A percentile compares a stretch with the other conserved stretches of the same genome.
Evolutionary conservation across 2,329 filamentous ascomycete species (phyloP).

Genomic region (Alternaria infectoria): DNA sequence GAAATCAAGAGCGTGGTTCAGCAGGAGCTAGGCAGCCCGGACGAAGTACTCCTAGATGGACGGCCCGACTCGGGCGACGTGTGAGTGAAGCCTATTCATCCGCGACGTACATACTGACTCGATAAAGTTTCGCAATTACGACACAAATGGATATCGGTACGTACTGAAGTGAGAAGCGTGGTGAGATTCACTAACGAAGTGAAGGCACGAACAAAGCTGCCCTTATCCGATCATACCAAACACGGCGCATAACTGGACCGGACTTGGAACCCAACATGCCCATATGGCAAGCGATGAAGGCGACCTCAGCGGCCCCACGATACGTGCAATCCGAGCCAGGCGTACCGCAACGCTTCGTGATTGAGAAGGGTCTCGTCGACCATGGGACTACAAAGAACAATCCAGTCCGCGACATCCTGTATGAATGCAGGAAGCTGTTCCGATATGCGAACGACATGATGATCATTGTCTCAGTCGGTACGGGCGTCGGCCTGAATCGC

Average conservation of each 20-base stretch:
- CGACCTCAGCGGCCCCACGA: conserved; percentile 31
- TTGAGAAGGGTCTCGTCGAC: conserved; percentile 40
- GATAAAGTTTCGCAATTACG: conserved; percentile 33
- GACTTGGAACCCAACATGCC: conserved; percentile 35
- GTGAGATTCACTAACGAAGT: background rate
- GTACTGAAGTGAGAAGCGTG: background rate
- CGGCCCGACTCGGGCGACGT: conserved; percentile 36
- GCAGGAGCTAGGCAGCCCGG: conserved; percentile 20
- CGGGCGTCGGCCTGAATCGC: conserved; percentile 28
- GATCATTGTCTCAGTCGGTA: conserved; percentile 40
- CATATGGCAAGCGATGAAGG: conserved; percentile 35
- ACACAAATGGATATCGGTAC: conserved; percentile 36
- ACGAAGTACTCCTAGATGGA: conserved; percentile 33
- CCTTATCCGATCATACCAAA: conserved; percentile 40
- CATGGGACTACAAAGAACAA: conserved; percentile 43
- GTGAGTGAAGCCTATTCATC: conserved; percentile 20
- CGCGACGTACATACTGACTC: conserved; percentile 6
- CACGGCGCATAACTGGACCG: conserved; percentile 38
- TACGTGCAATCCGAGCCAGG: conserved; percentile 26
- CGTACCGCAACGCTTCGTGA: conserved; percentile 24
- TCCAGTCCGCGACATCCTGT: conserved; percentile 38
- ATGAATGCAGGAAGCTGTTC: conserved; percentile 40
- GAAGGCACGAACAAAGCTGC: conserved; percentile 33
- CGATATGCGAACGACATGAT: conserved; percentile 41
- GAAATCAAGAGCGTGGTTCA: conserved; percentile 29